Evolutionary conservation across 352 stramenopile species (phyloP), one percentile per base, ranked within the genome.

Genomic region (Phytopythium aichiense): DNA sequence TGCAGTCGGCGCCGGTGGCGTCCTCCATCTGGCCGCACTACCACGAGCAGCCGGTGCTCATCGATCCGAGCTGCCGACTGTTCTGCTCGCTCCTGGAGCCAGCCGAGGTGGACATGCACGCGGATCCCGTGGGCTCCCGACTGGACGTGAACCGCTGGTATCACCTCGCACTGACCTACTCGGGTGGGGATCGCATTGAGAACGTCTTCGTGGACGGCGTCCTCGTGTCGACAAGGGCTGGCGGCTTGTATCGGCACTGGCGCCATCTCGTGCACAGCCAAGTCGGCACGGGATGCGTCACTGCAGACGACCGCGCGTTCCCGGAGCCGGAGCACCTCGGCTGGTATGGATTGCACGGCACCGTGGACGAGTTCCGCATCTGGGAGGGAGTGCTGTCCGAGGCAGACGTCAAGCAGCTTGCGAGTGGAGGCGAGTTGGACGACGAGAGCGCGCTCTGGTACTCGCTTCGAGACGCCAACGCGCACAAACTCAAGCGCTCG

Each of bases 11-110:
- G 9, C 56, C 69, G 23, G 66, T 69, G 63, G 56, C 61, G 31
- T 64, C 61, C 45, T 51, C 51, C 18, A 57, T 67, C 31, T 80
- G 72, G 72, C 67, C 72, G 23, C 20, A 81, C 51, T 81, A 74
- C 58, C 72, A 81, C 45, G 66, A 79, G 46, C 73, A 81, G 61
- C 74, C 76, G 23, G 55, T 74, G 37, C 52, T 71, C 50, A 65
- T 87, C 7, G 73, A 79, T 49, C 67, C 66, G 12, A 63, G 77
- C 12, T n/a, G 63, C 8, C 73, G 70, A 23, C 38, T 87, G 1
- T 84, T 75, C 59, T 82, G 72, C 68, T 82, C 77, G 11, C 66
- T 84, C 31, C 54, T 83, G n/a, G 67, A 79, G 20, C 28, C 51
- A 7, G 71, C 68, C 55, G 58, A 49, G 13, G 58, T 62, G 0